Evolutionary conservation across 768 basidiomycete genomes (phyloP), one percentile per base, ranked within the genome.

Genomic region (Mycena latifolia): DNA sequence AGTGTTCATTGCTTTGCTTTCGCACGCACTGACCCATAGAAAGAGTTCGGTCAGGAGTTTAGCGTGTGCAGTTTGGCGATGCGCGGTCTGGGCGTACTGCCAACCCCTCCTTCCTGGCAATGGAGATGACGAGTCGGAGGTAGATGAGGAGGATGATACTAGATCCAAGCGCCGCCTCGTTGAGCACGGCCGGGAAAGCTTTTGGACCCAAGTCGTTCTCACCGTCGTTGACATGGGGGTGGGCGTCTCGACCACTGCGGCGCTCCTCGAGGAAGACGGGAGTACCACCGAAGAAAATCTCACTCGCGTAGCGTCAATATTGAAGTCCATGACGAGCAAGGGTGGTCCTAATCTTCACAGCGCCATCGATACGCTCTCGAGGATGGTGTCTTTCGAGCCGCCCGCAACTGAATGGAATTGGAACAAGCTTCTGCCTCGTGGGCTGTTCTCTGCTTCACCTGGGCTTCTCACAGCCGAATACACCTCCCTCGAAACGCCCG

Each of bases 11-110:
- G 81, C 82, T 0, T 78, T 92, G 28, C 79, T 92, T 15, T 77
- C 82, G 15, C 77, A 86, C 10, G 87, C 86, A 0, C 79, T 90
- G 79, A 84, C 84, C 7, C 88, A 90, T 70, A 86, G 82, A 73
- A 89, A 88, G 78, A 87, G 86, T 39, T 83, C 88, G 5, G 83
- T 93, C 7, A 85, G 92, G 17, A 86, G 83, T 5, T 76, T 94
- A 1, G 84, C 83, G 4, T 86, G 86, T 58, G 71, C 90, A 5
- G 79, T 87, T 22, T 95, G 92, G 93, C 85, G 92, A 6, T 80
- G 84, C 43, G 71, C 90, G 35, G 76, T 82, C 8, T 93, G 91
- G 92, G 84, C 81, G 14, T 93, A 88, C 73, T 82, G 90, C 74
- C 88, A 85, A 58, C 87, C 89, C 1, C 81, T 84, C 8, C 75